Evolutionary conservation across 305 asterid species (phyloP), one percentile per base, ranked within the genome.

Genomic region (Fraxinus angustifolia): DNA sequence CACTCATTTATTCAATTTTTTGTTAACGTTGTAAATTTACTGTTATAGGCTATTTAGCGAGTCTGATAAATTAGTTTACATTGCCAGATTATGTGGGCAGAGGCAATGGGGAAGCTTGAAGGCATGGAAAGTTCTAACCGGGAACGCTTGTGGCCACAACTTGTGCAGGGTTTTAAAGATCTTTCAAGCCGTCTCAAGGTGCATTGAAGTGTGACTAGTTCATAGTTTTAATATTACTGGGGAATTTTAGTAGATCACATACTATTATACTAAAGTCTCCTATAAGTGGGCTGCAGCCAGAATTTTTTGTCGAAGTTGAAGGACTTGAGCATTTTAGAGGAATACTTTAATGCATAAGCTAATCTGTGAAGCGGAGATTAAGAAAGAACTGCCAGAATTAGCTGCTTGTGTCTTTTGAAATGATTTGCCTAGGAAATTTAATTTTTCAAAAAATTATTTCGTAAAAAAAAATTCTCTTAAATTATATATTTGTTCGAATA

Each of bases 141-240:
- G 42, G 99, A 96, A 81, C 97, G 95, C 31, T 83, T 96, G 73
- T 96, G 98, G 98, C 99, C 99, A 73, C 98, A 96, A 83, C 98
- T 92, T 83, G 91, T 88, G 73, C 93, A 90, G 77, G 99, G 99
- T 38, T 96, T 96, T 85, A 96, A 96, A 91, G 98, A 94, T 87
- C 98, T 94, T 80, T 94, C 98, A 11, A 87, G 88, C 79, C 98
- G 98, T 78, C 97, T 96, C 83, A 96, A 93, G 99, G 99, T 96
- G 87, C 82, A 34, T 45, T 70, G 6, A 81, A 31, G 42, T 76
- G 79, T 68, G 74, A 14, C 5, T 30, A 30, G 73, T 67, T 62
- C 11, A 62, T 23, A 8, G 70, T 60, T 60, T 19, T 21, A 60
- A 12, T 21, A 3, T 60, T 60, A 21, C 2, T 12, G 71, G 16